Evolutionary conservation across 805 yeast species (phyloP), one percentile per base, ranked within the genome.

Genomic region (Nakazawaea wyomingensis): DNA sequence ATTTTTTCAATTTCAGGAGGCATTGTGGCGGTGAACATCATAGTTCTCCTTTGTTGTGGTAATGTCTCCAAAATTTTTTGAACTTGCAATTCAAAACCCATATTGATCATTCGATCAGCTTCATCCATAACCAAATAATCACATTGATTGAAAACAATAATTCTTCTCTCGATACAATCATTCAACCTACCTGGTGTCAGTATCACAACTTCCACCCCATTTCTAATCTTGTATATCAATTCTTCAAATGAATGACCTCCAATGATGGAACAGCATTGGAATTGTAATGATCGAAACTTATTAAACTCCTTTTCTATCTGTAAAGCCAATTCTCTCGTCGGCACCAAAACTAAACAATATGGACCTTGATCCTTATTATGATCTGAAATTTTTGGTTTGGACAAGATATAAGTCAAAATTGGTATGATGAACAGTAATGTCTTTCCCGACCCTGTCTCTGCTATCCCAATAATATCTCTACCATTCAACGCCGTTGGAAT

Each of bases 21-120:
- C 78, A 91, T 80, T 0, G 99, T 93, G 0, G 98, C 98, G 0
- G 97, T 86, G 61, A 87, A 91, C 96, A 91, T 85, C 76, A 88
- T 72, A 0, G 95, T 86, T 39, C 80, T 81, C 41, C 82, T 60
- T 22, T 66, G 65, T 2, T 49, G 48, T 0, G 87, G 83, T n/a
- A 86, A 65, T 29, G 65, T 65, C 4, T 65, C 67, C 40, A 85
- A 59, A 13, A 91, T 78, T 33, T 72, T 68, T 18, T 72, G 74
- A 37, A 91, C 75, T 54, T 88, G 88, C 27, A 76, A 83, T 57
- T 88, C 96, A 59, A 91, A 91, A 4, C 97, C 97, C 77, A 91
- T 74, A 59, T 89, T 96, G 34, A 91, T 80, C 98, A 91, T 91
- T 51, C 90, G 71, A 61, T 91, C 99, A 2, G 96, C 96, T 62